phyloP scores from a whole-genome alignment of 2,329 filamentous ascomycete species.

The Diplodia seriata region DNA sequence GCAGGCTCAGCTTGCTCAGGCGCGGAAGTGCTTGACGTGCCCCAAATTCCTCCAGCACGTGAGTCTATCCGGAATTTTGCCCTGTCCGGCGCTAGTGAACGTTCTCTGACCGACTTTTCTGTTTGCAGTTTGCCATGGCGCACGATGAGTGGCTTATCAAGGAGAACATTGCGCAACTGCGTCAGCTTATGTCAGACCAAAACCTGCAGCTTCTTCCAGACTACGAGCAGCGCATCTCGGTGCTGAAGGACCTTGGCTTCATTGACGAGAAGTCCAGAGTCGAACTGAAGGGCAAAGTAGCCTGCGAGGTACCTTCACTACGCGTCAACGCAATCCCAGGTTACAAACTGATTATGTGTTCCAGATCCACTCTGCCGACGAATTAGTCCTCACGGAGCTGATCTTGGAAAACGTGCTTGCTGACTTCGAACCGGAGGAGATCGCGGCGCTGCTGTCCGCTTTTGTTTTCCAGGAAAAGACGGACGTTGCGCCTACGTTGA shows the following conservation, averaged over 20 bases:
- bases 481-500: slow-evolving; percentile 78
- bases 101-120: slow-evolving; percentile 20
- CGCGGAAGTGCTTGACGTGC: slow-evolving; percentile 72
- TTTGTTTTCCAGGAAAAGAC: slow-evolving; percentile 99
- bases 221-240: slow-evolving; percentile 92
- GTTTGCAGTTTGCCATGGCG: slow-evolving; percentile 81
- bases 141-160: slow-evolving; percentile 97
- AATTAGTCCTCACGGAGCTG: slow-evolving; percentile 93
- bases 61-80: slow-evolving; percentile 51
- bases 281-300: slow-evolving; percentile 96
- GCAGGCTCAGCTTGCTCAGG: slow-evolving; percentile 67
- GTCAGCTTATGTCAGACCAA: slow-evolving; percentile 90
- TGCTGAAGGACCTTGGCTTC: slow-evolving; percentile 90
- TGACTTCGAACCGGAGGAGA: slow-evolving; percentile 94
- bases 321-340: slow-evolving; percentile 21
- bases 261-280: slow-evolving; percentile 87
- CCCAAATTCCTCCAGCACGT: slow-evolving; percentile 86
- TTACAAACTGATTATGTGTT: slow-evolving; percentile 23
- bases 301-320: slow-evolving; percentile 72
- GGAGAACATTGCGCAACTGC: slow-evolving; percentile 87
- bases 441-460: slow-evolving; percentile 88
- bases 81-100: slow-evolving; percentile 31
- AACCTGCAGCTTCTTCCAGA: slow-evolving; percentile 95
- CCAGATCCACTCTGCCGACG: slow-evolving; percentile 90
- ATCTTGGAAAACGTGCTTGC: slow-evolving; percentile 96